Evolutionary conservation across 176 grass and related monocot species (phyloP), one percentile per base, ranked within the genome.

Genomic region (Hyparrhenia diplandra): DNA sequence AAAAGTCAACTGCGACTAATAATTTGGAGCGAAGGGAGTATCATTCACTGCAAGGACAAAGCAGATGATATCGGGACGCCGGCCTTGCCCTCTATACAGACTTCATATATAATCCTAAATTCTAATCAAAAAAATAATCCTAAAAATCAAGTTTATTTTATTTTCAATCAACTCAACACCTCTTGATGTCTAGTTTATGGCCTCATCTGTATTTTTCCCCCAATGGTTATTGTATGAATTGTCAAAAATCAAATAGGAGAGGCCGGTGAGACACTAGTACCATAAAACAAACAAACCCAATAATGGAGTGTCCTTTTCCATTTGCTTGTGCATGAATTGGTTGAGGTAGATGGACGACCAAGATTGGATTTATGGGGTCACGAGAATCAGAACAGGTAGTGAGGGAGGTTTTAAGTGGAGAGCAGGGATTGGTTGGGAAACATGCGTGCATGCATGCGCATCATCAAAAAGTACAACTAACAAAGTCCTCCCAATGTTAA

Each of bases 361-460:
- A 61, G 79, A 40, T 42, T 61, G 67, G 67, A 81, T 82, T 47
- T 34, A 82, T 64, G 69, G 40, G 80, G 28, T 82, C 68, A 82
- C 80, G 80, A 62, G 68, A 45, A 24, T 63, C 20, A 18, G 20
- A 69, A 35, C 39, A 35, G 13, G 47, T 16, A 16, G 57, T 21
- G 8, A 32, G 11, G 8, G 10, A 5, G 35, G 5, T 13, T 27
- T 12, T 76, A 27, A 39, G 18, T 49, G 28, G 57, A 73, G 54
- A 32, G 27, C 40, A 27, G 39, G 4, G 29, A 51, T 57, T 67
- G 78, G 65, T 69, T 55, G 65, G 32, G 31, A 52, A 24, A 67
- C 76, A 39, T 67, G 41, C 30, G 46, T 37, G 30, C 43, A 37
- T 28, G 64, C 77, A 37, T 1, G 6, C 32, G 5, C 46, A 54